Percentiles rank a stretch among this genome's conserved stretches.
Evolutionary conservation across 1,139 yeast species (phyloP).

Genomic region (Sugiyamaella pinicola): DNA sequence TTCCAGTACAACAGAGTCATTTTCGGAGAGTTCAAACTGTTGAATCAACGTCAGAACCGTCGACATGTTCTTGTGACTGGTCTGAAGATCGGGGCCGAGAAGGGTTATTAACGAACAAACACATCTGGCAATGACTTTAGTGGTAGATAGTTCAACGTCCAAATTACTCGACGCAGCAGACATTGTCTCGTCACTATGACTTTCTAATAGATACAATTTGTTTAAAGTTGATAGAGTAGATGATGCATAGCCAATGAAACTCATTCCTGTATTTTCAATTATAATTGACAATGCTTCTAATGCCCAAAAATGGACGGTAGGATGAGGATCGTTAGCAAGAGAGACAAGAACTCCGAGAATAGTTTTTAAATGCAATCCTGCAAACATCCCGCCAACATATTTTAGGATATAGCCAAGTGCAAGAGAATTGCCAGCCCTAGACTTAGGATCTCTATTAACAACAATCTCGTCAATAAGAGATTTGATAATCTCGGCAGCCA

Average conservation of each 20-base stretch:
- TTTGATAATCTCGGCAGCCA: conserved; percentile 54
- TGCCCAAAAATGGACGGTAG: conserved; percentile 75
- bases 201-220: conserved; percentile 53
- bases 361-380: conserved; percentile 44
- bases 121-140: conserved; percentile 47
- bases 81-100: conserved; percentile 54
- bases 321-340: conserved; percentile 78
- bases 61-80: conserved; percentile 32
- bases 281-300: conserved; percentile 60
- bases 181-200: conserved; percentile 54
- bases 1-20: conserved; percentile 38
- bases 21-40: conserved; percentile 35
- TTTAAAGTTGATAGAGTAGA: conserved; percentile 53
- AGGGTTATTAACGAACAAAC: conserved; percentile 49
- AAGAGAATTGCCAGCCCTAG: conserved; percentile 65
- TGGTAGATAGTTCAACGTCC: conserved; percentile 49
- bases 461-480: conserved; percentile 63
- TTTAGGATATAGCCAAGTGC: conserved; percentile 63
- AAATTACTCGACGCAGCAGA: conserved; percentile 52
- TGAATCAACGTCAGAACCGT: conserved; percentile 37
- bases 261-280: conserved; percentile 58
- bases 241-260: conserved; percentile 48
- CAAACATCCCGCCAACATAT: conserved; percentile 49
- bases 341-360: conserved; percentile 62
- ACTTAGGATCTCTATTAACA: conserved; percentile 58